A percentile compares a stretch with the other conserved stretches of the same genome.
These are phyloP conservation scores for Stachybotrys echinatus DNA, from an alignment of 2,329 filamentous ascomycete species.

Conservation along the genomic window DNA sequence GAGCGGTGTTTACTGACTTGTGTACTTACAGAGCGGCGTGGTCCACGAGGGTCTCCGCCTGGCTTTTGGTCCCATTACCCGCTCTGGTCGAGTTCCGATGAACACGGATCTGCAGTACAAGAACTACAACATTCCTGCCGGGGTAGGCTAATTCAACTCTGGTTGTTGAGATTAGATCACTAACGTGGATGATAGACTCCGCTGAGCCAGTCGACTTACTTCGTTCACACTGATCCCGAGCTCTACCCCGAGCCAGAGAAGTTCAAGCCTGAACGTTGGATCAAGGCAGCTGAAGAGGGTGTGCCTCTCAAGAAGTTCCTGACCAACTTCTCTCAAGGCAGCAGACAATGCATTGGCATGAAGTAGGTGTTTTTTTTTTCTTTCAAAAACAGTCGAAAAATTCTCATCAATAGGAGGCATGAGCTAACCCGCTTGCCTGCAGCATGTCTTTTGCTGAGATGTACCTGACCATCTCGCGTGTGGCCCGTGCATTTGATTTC, in stretches of 20 bases:
- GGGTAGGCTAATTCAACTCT: constrained; percentile 13
- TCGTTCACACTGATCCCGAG: constrained; percentile 13
- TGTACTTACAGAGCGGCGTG: constrained; percentile 10
- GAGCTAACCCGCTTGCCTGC: not conserved
- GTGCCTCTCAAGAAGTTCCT: constrained; percentile 8
- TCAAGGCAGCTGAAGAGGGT: constrained; percentile 10
- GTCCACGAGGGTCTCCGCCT: constrained; percentile 11
- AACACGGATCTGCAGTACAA: constrained; percentile 20
- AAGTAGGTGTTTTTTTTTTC: constrained; percentile 6
- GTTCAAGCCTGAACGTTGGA: constrained; percentile 21
- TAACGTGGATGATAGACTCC: constrained; percentile 11
- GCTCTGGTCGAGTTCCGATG: constrained; percentile 20
- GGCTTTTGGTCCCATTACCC: constrained; percentile 6
- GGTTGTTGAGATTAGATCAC: not conserved
- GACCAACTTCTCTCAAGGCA: constrained; percentile 11
- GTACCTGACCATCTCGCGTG: constrained; percentile 8
- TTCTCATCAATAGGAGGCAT: not conserved
- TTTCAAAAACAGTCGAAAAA: constrained; percentile 3
- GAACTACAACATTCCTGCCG: constrained; percentile 23
- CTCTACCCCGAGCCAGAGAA: constrained; percentile 17
- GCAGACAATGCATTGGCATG: constrained; percentile 13
- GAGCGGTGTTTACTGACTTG: too few relatives aligned
- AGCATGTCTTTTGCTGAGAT: constrained; percentile 10
- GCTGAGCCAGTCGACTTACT: constrained; percentile 12
- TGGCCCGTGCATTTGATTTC: constrained; percentile 11